Base-by-base conservation (phyloP, 1,139 yeast genomes). In the Meyerozyma elateridarum region DNA sequence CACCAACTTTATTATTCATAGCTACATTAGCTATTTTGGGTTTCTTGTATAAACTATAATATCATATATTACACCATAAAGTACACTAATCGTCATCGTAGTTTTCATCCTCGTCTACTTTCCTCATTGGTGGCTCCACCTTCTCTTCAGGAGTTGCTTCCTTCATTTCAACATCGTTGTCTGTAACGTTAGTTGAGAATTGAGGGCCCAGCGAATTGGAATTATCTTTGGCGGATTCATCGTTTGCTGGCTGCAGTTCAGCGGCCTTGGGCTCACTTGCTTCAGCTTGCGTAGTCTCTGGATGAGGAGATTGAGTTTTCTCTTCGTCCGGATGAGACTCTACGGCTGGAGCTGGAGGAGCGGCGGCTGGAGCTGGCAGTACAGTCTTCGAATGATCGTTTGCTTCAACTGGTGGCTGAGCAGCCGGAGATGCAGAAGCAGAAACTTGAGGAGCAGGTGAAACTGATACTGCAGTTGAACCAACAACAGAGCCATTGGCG, bases 91-190 rank as follows among this genome's bases (percentile, higher is more conserved):
- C 87, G 37, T 82, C 93, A 52, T 85, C 95, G 52, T 85, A 85
- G 51, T 85, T 75, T 49, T 82, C 89, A 51, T 85, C 95, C 49
- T 84, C 95, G 33, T 81, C 89, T 16, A 85, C 79, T 44, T 79
- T 73, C 49, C 94, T 70, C 52, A 82, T 77, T 15, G 85, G 87
- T 19, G 82, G 79, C 44, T 81, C 91, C 9, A 65, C 63, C 30
- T 44, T 46, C 28, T 54, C 55, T 27, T 54, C 60, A 20, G 59
- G 52, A 32, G 45, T 53, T 26, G 60, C 59, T 17, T 53, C 72
- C 15, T 66, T 74, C 34, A 68, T 76, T 35, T 64, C 60, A 17
- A 64, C 49, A 22, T 52, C 55, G 37, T 60, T 65, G 26, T 59
- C 46, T 1, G 64, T 63, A 37, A 54, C 64, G 25, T 64, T 70